Base-by-base conservation (phyloP, 768 basidiomycete species). In the Russula abietina region DNA sequence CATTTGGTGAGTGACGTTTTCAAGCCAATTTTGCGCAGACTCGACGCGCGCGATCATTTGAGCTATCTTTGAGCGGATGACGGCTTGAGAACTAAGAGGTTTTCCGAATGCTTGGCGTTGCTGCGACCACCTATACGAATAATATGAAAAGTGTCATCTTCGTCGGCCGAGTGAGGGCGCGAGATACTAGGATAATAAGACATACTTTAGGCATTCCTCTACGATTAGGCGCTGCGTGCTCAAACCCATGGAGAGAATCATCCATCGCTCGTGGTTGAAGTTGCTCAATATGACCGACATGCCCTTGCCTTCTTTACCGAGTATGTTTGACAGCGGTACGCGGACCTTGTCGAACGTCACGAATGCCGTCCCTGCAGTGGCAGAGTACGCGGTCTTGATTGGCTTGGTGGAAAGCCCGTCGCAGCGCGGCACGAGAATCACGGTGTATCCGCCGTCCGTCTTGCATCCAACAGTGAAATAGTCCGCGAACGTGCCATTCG, bases 21-120 rank as follows among this genome's bases (percentile, higher is more conserved):
- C 95, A 12, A 94, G 81, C 93, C 93, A 97, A 54, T 85, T 85
- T 70, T 96, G 94, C 64, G 79, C 85, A 22, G 80, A 82, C 75
- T 98, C 94, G 46, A 94, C 82, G 45, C 92, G 87, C 60, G 90
- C 86, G 53, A 98, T 94, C 92, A 98, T 97, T 53, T 75, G 73
- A 24, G 90, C 91, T 49, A 98, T 81, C 75, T 94, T 96, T 33
- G 87, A 77, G 19, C 95, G 83, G 67, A 98, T 89, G 69, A 97
- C 94, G 9, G 95, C 81, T 70, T 95, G 91, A 30, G 84, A 77
- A 59, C 81, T 81, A 59, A 93, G 78, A 22, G 90, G 89, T 72
- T 93, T 95, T 19, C 93, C 93, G 70, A 97, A 98, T 19, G 93
- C 93, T 57, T 88, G 80, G 46, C 95, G 86, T 69, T 97, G 92